phyloP scores from a whole-genome alignment of 352 stramenopile genomes.

The Vaucheria bursata region DNA sequence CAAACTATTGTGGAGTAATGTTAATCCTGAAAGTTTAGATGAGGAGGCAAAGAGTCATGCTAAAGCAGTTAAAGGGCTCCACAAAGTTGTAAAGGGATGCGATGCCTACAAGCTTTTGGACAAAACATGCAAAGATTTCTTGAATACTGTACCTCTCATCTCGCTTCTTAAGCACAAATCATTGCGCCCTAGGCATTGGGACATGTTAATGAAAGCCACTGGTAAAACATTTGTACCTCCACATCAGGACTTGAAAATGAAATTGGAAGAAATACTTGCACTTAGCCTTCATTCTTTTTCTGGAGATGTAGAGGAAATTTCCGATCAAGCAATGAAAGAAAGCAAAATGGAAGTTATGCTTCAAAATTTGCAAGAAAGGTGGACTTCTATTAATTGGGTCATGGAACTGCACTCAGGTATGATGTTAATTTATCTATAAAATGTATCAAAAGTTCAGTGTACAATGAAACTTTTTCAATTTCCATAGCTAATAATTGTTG shows the following conservation, averaged over 20 bases:
- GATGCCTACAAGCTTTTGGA: conserved; percentile 74
- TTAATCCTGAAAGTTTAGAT: conserved; percentile 79
- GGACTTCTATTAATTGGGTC: conserved; percentile 80
- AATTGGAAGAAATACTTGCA: conserved; percentile 73
- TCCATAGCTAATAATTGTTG: no score
- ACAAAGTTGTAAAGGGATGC: conserved; percentile 83
- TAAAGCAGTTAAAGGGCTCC: conserved; percentile 82
- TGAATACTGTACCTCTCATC: conserved; percentile 66
- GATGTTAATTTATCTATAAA: no score
- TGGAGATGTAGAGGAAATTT: conserved; percentile 88
- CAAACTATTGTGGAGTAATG: conserved; percentile 75
- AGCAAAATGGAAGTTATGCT: conserved; percentile 84
- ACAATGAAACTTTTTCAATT: no score
- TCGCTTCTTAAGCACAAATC: conserved; percentile 56
- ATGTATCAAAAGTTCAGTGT: no score
- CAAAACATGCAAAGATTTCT: conserved; percentile 66
- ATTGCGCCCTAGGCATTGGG: conserved; percentile 87
- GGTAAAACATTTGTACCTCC: conserved; percentile 77
- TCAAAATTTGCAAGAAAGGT: conserved; percentile 76
- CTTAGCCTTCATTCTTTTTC: conserved; percentile 87
- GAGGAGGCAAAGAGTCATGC: conserved; percentile 82
- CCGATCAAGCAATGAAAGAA: conserved; percentile 84
- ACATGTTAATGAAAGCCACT: conserved; percentile 70
- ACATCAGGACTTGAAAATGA: conserved; percentile 78
- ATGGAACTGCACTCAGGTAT: conserved; percentile 77